Percentiles rank a stretch among this genome's conserved stretches.
phyloP scores from a whole-genome alignment of 768 basidiomycete genomes.

The Naganishia friedmannii region DNA sequence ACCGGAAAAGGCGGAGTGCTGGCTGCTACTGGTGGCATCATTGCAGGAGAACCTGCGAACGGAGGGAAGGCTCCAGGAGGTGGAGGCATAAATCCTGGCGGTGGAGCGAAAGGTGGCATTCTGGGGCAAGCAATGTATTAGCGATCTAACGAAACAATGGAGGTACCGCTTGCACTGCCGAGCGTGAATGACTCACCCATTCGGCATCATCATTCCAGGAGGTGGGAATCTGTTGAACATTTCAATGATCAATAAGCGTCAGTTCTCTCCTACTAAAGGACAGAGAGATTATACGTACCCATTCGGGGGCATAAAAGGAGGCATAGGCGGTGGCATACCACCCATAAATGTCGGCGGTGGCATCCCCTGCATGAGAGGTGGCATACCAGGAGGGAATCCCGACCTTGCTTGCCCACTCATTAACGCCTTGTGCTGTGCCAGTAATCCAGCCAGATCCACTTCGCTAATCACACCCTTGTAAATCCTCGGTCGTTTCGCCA shows the following conservation, averaged over 20 bases:
- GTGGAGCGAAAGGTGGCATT: constrained; percentile 36
- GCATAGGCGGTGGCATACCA: constrained; percentile 43
- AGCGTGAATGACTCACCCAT: constrained; percentile 23
- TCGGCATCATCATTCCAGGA: constrained; percentile 33
- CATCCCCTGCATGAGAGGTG: constrained; percentile 47
- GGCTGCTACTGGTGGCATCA: constrained; percentile 26
- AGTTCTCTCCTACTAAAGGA: background rate
- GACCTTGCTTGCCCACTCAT: constrained; percentile 63
- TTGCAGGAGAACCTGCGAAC: constrained; percentile 44
- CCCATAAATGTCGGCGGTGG: constrained; percentile 45
- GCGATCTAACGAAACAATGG: constrained; percentile 45
- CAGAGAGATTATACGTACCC: background rate
- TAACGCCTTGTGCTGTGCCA: constrained; percentile 83
- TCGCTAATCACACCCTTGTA: constrained; percentile 75
- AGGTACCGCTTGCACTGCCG: background rate
- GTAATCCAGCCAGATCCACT: constrained; percentile 76
- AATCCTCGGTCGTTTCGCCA: constrained; percentile 62
- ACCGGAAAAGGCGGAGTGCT: constrained; percentile 7
- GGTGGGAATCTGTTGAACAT: constrained; percentile 34
- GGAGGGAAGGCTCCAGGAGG: constrained; percentile 34
- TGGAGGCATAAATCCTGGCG: constrained; percentile 28
- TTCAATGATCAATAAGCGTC: constrained; percentile 28
- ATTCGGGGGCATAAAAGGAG: constrained; percentile 42
- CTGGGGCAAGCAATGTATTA: constrained; percentile 43
- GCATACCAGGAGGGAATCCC: background rate